A percentile compares a stretch with the other conserved stretches of the same genome.
These are phyloP conservation scores for Metschnikowia matae DNA, from an alignment of 805 yeast species.

Conservation along the genomic window DNA sequence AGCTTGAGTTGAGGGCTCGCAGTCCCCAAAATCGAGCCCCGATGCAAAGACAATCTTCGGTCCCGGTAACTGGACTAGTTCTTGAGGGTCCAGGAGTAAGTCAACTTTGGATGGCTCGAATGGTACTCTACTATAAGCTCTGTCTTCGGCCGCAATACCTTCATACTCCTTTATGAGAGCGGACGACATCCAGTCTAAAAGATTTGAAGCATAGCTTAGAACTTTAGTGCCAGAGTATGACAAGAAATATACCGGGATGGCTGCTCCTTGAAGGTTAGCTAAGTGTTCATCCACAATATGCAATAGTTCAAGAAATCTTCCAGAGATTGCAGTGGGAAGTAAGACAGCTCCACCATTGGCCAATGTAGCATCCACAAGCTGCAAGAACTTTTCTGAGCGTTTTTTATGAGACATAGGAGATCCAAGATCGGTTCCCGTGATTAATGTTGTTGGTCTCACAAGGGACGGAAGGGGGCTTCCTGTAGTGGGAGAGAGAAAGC, in stretches of 20 bases:
- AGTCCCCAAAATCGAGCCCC: conserved; percentile 60
- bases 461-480: conserved; percentile 65
- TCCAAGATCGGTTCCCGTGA: conserved; percentile 70
- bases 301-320: conserved; percentile 76
- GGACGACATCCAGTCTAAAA: conserved; percentile 95
- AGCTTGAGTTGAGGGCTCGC: conserved; percentile 54
- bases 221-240: conserved; percentile 77
- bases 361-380: conserved; percentile 59
- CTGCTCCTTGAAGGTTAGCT: conserved; percentile 35
- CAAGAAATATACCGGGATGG: conserved; percentile 70
- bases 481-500: conserved; percentile 44
- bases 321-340: conserved; percentile 76
- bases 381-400: conserved; percentile 60
- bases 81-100: conserved; percentile 49
- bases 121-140: conserved; percentile 50
- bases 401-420: conserved; percentile 57
- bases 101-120: conserved; percentile 69
- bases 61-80: conserved; percentile 52
- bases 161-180: conserved; percentile 87
- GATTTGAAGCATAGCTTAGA: conserved; percentile 75
- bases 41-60: conserved; percentile 80
- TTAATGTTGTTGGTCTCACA: conserved; percentile 74
- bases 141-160: conserved; percentile 19
- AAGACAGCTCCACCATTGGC: conserved; percentile 77
- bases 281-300: conserved; percentile 69